Evolutionary conservation across 164 flowering plant species (phyloP).

Genomic region (Amborella trichopoda): DNA sequence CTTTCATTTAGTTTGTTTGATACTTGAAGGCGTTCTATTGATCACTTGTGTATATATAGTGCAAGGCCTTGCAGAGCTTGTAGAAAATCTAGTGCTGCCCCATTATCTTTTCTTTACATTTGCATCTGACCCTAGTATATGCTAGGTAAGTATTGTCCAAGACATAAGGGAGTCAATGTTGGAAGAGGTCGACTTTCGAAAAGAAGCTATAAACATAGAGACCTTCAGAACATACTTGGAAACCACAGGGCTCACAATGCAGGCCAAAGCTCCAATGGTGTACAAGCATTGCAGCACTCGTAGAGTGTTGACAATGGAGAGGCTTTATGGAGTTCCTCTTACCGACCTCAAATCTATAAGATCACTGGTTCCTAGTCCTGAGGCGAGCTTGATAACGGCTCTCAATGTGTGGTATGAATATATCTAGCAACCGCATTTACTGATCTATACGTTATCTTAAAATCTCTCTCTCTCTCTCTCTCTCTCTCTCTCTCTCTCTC

Average conservation of each 20-base stretch:
- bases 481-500: too few species aligned
- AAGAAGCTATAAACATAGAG: conserved; percentile 83
- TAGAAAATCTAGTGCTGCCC: too few species aligned
- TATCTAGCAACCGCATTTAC: too few species aligned
- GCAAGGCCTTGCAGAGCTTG: too few species aligned
- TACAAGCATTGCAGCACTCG: conserved; percentile 57
- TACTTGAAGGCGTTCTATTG: too few species aligned
- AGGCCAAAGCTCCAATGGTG: conserved; percentile 89
- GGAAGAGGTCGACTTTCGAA: conserved; percentile 91
- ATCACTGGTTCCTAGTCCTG: conserved; percentile 82
- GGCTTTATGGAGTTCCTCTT: conserved; percentile 96
- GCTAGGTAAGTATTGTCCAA: conserved; percentile 79
- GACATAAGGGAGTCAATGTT: conserved; percentile 92
- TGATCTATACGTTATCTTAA: too few species aligned
- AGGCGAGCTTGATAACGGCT: conserved; percentile 80
- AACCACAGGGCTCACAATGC: conserved; percentile 73
- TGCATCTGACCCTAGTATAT: too few species aligned
- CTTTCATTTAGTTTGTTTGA: too few species aligned
- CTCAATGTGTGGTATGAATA: conserved; percentile 83
- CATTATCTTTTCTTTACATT: too few species aligned
- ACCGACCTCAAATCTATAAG: conserved; percentile 83
- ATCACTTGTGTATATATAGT: too few species aligned
- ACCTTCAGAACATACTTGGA: conserved; percentile 74
- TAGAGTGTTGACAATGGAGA: conserved; percentile 83
- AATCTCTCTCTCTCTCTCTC: too few species aligned